A percentile compares a stretch with the other conserved stretches of the same genome.
Conservation (phyloP, 805 yeast genomes). For the Ogataea degrootiae region DNA sequence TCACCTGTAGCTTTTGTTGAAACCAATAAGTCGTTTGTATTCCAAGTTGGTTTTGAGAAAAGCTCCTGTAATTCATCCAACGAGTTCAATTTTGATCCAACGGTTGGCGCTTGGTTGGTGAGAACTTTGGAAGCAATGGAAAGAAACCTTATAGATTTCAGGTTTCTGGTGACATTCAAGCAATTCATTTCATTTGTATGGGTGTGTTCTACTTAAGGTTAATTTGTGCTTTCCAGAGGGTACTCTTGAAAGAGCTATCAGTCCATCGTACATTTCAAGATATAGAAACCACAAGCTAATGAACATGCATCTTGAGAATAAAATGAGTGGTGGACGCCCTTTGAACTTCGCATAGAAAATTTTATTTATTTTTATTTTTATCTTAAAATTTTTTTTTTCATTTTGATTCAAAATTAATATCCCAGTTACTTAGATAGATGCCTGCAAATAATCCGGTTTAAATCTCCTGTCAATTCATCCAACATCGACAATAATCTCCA, state of each 20-base stretch:
- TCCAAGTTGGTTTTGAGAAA: slow-evolving; percentile 24
- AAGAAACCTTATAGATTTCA: too few relatives aligned
- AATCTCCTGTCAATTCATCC: neutral
- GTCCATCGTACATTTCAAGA: too few relatives aligned
- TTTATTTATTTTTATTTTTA: neutral
- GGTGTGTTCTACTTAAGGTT: too few relatives aligned
- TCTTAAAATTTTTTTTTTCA: slow-evolving; percentile 11
- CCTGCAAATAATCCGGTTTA: neutral
- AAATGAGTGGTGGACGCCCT: too few relatives aligned
- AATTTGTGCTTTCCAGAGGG: too few relatives aligned
- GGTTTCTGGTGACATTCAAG: too few relatives aligned
- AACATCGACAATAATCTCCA: neutral
- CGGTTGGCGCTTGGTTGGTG: neutral
- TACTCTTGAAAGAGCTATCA: too few relatives aligned
- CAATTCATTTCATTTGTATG: too few relatives aligned
- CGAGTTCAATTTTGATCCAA: slow-evolving; percentile 11
- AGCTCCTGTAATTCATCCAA: slow-evolving; percentile 14
- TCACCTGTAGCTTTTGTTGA: slow-evolving; percentile 4
- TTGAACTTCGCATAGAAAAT: neutral
- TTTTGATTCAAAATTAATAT: neutral
- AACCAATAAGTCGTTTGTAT: slow-evolving; percentile 19
- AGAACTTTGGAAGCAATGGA: too few relatives aligned
- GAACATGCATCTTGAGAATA: too few relatives aligned
- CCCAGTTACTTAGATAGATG: neutral
- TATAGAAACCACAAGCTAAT: too few relatives aligned